Base-by-base conservation (phyloP, 768 basidiomycete species). In the Clitopilus hobsonii region DNA sequence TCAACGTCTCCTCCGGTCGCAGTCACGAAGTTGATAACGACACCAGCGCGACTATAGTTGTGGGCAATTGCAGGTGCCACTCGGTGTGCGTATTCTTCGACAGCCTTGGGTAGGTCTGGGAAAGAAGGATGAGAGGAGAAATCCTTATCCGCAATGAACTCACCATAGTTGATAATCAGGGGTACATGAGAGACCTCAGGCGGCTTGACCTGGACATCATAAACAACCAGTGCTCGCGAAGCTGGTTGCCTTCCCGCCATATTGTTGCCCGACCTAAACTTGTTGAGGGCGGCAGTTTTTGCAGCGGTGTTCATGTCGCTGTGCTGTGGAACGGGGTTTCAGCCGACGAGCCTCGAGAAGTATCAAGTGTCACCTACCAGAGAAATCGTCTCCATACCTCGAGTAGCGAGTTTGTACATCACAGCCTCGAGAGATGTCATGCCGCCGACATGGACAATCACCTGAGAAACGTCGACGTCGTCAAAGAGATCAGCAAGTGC, bases 61-160 rank as follows among this genome's bases (percentile, higher is more conserved):
- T 90, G 83, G n/a, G 91, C 87, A 62, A 92, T 86, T 52, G 94
- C 93, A 53, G 91, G 87, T 18, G 91, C 83, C 61, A 94, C 91
- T 91, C 96, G 88, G 66, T 94, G 93, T 23, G 94, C 91, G 68
- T 99, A 99, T 69, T 96, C 95, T 75, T 98, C 96, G 30, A 98
- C 96, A 48, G 89, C 93, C 72, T 92, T 92, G 49, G 92, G 93
- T 56, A 95, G 72, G 77, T 96, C 94, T 91, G 45, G 16, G n/a
- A 22, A 14, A 5, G 29, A 14, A 47, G 24, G 49, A 14, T 16
- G 26, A 6, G 36, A 14, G 6, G 16, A 26, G 14, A 10, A 38
- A 38, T 3, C 6, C 20, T 16, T 47, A 49, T 14, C 2, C 13
- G 18, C 6, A 26, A 32, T 11, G 10, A 18, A 66, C 74, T 50